These are phyloP conservation scores for Xylariaceae sp. DNA, from an alignment of 2,329 filamentous ascomycete genomes.

Conservation along the genomic window DNA sequence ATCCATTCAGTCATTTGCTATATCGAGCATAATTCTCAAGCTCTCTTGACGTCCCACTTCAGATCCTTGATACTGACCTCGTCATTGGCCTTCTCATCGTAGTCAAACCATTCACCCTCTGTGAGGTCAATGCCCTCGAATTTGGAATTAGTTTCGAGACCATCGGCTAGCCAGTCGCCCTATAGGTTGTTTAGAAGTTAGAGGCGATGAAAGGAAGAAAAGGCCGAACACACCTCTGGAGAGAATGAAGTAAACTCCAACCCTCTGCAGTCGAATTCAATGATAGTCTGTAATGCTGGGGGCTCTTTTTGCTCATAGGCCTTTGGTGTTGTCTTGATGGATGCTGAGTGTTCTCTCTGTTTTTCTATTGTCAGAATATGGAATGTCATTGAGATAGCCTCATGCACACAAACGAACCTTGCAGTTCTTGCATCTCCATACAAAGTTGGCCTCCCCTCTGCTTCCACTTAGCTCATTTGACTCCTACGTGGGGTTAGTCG, in stretches of 20 bases:
- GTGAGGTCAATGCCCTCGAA: conserved; percentile 77
- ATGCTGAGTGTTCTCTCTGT: conserved; percentile 80
- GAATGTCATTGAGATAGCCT: not conserved
- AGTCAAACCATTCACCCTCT: conserved; percentile 97
- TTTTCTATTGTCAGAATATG: not conserved
- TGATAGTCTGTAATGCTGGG: conserved; percentile 70
- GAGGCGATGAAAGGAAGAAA: too few species aligned
- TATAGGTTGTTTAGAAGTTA: conserved; percentile 30
- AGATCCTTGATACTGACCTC: conserved; percentile 91
- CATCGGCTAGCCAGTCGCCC: conserved; percentile 88
- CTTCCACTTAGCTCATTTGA: conserved; percentile 87
- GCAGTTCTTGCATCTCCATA: conserved; percentile 99
- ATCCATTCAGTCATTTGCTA: not conserved
- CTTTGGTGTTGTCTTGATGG: conserved; percentile 69
- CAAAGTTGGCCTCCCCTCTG: conserved; percentile 94
- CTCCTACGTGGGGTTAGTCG: conserved; percentile 54
- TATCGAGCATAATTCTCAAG: conserved; percentile 37
- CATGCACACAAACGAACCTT: conserved; percentile 57
- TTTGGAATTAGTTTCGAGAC: conserved; percentile 72
- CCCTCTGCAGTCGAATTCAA: conserved; percentile 91
- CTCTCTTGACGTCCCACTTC: conserved; percentile 77
- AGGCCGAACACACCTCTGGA: conserved; percentile 60
- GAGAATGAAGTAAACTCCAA: conserved; percentile 90
- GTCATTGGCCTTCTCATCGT: conserved; percentile 87
- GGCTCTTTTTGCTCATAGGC: conserved; percentile 69